These are phyloP conservation scores for Paracorniculantispora psalliotae DNA, from an alignment of 2,329 filamentous ascomycete species.

Conservation along the genomic window DNA sequence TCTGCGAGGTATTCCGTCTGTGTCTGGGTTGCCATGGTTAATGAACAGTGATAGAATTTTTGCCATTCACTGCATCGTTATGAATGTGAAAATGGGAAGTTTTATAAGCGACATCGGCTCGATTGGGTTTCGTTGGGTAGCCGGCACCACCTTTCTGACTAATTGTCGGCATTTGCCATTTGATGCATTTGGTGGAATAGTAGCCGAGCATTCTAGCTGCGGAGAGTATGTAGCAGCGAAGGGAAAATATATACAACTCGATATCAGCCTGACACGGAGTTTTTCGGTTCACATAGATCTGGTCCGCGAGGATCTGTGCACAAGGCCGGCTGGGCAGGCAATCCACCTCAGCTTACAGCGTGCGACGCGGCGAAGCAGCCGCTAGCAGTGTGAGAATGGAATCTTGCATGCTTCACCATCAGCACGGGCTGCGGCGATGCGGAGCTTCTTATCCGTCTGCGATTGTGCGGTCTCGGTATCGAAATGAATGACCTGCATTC, in stretches of 20 bases:
- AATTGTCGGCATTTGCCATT: not conserved
- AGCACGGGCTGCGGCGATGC: not conserved
- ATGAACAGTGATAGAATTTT: not conserved
- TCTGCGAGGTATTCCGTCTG: slow-evolving; percentile 1
- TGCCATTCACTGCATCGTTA: not conserved
- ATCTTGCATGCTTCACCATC: not conserved
- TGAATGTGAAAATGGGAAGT: not conserved
- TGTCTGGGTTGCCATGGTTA: slow-evolving; percentile 1
- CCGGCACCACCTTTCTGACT: slow-evolving; percentile 3
- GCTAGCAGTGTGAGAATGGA: no score
- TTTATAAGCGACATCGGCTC: not conserved
- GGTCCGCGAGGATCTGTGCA: no score
- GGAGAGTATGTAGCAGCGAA: no score
- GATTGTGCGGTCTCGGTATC: no score
- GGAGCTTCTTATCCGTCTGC: not conserved
- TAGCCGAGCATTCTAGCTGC: no score
- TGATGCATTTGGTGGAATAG: not conserved
- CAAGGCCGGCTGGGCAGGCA: no score
- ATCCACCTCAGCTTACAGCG: no score
- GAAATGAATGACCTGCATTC: no score
- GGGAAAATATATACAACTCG: no score
- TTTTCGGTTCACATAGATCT: no score
- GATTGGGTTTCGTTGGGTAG: not conserved
- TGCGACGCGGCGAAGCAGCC: no score
- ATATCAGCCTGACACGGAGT: no score